Conservation (phyloP, 306 rosid genomes). For the Oxytropis ochrocephala region DNA sequence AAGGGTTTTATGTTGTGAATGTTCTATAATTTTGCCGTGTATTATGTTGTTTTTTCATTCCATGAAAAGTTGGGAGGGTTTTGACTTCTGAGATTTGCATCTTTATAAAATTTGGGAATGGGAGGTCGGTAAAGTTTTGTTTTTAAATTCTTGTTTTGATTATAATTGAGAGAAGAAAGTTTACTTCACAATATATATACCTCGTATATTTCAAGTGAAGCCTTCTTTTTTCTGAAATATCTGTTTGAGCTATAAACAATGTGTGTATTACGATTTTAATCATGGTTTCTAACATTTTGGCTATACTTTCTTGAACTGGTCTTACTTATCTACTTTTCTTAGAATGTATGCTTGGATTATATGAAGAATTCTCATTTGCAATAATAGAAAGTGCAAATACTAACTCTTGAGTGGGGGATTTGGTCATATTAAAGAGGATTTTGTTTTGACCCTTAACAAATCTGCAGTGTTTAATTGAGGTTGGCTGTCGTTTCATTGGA, state of each 20-base stretch:
- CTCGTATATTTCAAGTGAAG: background rate
- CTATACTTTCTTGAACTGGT: background rate
- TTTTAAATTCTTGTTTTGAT: background rate
- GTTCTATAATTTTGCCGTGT: slow-evolving; percentile 2
- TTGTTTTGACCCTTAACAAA: background rate
- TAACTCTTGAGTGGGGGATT: background rate
- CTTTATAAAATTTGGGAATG: background rate
- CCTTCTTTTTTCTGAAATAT: background rate
- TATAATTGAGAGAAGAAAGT: background rate
- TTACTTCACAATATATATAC: background rate
- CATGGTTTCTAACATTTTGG: background rate
- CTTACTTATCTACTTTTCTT: background rate
- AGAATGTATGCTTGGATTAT: background rate
- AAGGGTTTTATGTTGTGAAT: background rate
- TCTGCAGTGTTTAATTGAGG: background rate
- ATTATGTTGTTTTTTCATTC: background rate
- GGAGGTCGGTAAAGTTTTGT: background rate
- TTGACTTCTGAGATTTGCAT: background rate
- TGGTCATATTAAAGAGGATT: background rate
- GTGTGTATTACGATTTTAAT: background rate
- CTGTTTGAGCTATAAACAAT: background rate
- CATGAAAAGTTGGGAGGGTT: background rate
- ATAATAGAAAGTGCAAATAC: background rate
- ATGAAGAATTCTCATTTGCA: background rate
- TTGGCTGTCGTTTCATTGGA: background rate